Evolutionary conservation across 1,284 basidiomycete genomes (phyloP).

Genomic region (Cutaneotrichosporon arboriforme): DNA sequence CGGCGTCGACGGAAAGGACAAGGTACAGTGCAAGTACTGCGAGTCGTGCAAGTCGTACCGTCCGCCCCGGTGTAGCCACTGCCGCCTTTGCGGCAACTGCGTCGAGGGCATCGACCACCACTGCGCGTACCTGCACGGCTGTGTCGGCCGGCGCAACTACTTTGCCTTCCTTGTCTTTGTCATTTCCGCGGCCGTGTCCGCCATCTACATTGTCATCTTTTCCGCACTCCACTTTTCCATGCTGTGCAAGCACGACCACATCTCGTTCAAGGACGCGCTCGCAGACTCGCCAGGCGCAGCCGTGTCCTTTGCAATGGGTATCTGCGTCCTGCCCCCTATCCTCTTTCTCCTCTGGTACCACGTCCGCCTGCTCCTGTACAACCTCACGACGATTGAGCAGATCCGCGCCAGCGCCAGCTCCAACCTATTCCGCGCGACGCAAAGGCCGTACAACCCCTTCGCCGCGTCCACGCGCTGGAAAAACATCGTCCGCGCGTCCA

Average conservation of each 20-base stretch:
- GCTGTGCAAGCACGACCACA: slow-evolving; percentile 55
- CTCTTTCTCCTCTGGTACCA: slow-evolving; percentile 74
- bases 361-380: slow-evolving; percentile 69
- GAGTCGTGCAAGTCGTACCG: slow-evolving; percentile 83
- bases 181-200: slow-evolving; percentile 58
- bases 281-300: slow-evolving; percentile 64
- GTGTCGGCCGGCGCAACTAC: slow-evolving; percentile 85
- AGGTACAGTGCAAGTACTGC: slow-evolving; percentile 84
- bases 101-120: slow-evolving; percentile 80
- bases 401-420: slow-evolving; percentile 42
- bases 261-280: slow-evolving; percentile 59
- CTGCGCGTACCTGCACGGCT: slow-evolving; percentile 93
- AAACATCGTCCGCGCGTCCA: slow-evolving; percentile 40
- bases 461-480: slow-evolving; percentile 25
- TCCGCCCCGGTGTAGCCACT: slow-evolving; percentile 85
- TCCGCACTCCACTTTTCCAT: slow-evolving; percentile 73
- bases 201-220: slow-evolving; percentile 70
- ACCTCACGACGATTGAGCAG: slow-evolving; percentile 85
- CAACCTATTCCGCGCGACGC: slow-evolving; percentile 27
- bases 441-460: slow-evolving; percentile 45
- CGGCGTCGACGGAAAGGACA: slow-evolving; percentile 66
- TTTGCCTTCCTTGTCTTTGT: slow-evolving; percentile 79
- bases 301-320: slow-evolving; percentile 64
- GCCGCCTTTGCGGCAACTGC: slow-evolving; percentile 92
- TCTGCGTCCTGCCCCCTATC: slow-evolving; percentile 73